Percentiles rank a stretch among this genome's conserved stretches.
Conservation (phyloP, 106 monocot genomes). For the Posidonia australis region DNA sequence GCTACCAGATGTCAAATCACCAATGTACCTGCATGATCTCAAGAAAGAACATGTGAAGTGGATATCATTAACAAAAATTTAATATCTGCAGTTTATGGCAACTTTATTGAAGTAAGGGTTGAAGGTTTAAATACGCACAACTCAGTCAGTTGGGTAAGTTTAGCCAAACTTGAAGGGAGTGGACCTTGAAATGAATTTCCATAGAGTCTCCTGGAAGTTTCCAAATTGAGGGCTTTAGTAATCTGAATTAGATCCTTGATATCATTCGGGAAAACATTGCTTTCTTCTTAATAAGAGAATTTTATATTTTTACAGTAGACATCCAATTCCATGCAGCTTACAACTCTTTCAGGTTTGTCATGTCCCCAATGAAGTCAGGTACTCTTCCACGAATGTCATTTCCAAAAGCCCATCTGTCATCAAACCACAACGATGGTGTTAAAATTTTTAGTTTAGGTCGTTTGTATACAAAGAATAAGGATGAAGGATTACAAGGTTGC, state of each 20-base stretch:
- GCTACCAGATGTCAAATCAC: constrained; percentile 61
- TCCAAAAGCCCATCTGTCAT: constrained; percentile 48
- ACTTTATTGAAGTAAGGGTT: background rate
- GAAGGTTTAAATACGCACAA: constrained; percentile 3
- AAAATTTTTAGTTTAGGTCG: background rate
- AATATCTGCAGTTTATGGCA: background rate
- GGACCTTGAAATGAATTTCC: constrained; percentile 26
- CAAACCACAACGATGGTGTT: background rate
- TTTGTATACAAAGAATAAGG: background rate
- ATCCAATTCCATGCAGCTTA: constrained; percentile 21
- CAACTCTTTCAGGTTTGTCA: constrained; percentile 38
- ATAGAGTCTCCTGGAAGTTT: constrained; percentile 15
- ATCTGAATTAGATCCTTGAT: background rate
- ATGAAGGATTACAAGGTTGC: constrained; percentile 4
- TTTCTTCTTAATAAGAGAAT: background rate
- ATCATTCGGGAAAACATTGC: background rate
- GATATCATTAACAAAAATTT: no score
- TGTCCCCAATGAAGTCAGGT: constrained; percentile 58
- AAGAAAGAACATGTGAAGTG: background rate
- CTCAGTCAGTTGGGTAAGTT: constrained; percentile 2
- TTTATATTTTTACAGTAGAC: background rate
- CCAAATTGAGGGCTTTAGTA: background rate
- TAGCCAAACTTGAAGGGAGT: constrained; percentile 10
- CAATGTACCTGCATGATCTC: constrained; percentile 48
- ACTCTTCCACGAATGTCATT: constrained; percentile 68